Evolutionary conservation across 2,329 filamentous ascomycete genomes (phyloP), one percentile per base, ranked within the genome.

Genomic region (Chaetomium sp.): DNA sequence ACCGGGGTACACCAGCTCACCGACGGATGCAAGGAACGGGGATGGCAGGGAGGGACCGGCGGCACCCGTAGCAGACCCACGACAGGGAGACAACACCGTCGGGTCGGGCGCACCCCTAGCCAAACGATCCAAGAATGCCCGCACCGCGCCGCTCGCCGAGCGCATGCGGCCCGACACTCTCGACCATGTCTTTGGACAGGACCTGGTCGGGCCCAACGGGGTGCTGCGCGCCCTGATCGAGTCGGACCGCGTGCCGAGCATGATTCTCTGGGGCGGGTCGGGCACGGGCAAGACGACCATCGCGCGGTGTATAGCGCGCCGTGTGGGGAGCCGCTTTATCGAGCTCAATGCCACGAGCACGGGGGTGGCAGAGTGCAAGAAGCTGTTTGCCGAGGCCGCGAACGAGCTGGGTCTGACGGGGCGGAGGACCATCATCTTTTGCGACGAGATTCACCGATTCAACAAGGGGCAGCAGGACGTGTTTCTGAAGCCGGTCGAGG

Each of bases 371-470:
- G 94, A 98, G 75, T 93, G 90, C 83, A 97, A 97, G 79, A 95
- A 93, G 81, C 84, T 97, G 62, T 97, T 98, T 72, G 81, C 83
- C 25, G 93, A 97, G 70, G 93, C 95, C 0, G 87, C 86, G 65
- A 91, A 88, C 72, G 95, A 98, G 75, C 79, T 93, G 55, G 80
- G 82, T 1, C 80, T 98, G 59, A 96, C 92, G 0, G 94, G 94
- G 1, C 85, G 93, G 67, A 94, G 91, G 78, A 98, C 95, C 0
- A 96, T 99, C 68, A 87, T 99, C 68, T 99, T 99, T 76, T 97
- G 94, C 79, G 95, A 99, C 78, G 95, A 98, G 80, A 95, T 97
- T 56, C 93, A 97, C 77, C 83, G 94, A 31, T 97, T 97, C 81
- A 90, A 85, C 70, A 97, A 97, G 78, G 84, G 88, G 0, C 95